Percentiles rank a stretch among this genome's conserved stretches.
phyloP scores from a whole-genome alignment of 768 basidiomycete species.

The Dacryopinax primogenitus region DNA sequence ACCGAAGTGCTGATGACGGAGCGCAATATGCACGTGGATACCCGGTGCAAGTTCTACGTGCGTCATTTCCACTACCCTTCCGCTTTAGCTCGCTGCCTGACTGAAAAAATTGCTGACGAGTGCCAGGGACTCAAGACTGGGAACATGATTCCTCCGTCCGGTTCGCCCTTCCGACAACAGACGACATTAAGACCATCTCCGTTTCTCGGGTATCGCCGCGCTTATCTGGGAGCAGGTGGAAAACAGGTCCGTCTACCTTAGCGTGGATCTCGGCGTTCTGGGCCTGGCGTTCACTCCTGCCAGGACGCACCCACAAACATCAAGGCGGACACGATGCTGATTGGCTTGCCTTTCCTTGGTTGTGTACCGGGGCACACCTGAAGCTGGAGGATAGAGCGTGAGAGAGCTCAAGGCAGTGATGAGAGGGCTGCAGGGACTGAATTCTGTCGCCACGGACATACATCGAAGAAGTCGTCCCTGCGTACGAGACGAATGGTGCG shows the following conservation, averaged over 20 bases:
- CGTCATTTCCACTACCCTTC: conserved; percentile 17
- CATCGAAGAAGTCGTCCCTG: conserved; percentile 65
- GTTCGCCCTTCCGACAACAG: conserved; percentile 64
- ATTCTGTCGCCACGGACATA: conserved; percentile 65
- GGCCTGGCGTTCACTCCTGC: conserved; percentile 72
- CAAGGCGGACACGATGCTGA: neutral
- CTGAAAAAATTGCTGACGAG: too few relatives aligned
- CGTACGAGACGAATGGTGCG: conserved; percentile 51
- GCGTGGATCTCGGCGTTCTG: conserved; percentile 62
- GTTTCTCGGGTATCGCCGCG: conserved; percentile 52
- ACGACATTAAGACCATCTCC: conserved; percentile 75
- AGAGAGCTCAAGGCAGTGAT: conserved; percentile 71
- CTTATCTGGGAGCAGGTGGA: conserved; percentile 63
- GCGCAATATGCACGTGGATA: conserved; percentile 70
- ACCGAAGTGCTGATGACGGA: conserved; percentile 66
- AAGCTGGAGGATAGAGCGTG: conserved; percentile 73
- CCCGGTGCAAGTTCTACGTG: conserved; percentile 59
- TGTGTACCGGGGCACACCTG: conserved; percentile 64
- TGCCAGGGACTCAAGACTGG: conserved; percentile 51
- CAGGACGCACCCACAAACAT: conserved; percentile 35
- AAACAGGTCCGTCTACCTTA: conserved; percentile 66
- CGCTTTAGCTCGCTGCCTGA: neutral
- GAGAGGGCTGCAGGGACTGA: conserved; percentile 63
- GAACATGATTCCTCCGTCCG: conserved; percentile 59
- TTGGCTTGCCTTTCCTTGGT: too few relatives aligned